Percentiles rank a stretch among this genome's conserved stretches.
phyloP scores from a whole-genome alignment of 768 basidiomycete species.

The Floccularia luteovirens region DNA sequence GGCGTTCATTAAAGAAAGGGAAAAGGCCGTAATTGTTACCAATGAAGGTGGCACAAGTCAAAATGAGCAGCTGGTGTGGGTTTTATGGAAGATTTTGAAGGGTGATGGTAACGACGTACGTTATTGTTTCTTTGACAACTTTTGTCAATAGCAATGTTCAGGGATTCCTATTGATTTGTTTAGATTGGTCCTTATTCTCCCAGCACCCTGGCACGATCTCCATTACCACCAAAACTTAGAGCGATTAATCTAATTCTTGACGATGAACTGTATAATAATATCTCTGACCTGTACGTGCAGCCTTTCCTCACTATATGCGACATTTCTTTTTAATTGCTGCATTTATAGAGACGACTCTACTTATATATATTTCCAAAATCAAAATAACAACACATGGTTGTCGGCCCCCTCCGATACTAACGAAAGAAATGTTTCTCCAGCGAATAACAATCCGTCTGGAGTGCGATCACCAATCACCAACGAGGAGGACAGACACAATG shows the following conservation, averaged over 20 bases:
- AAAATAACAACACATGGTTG: conserved; percentile 22
- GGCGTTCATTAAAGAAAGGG: conserved; percentile 63
- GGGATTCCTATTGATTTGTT: neutral
- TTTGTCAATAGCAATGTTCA: neutral
- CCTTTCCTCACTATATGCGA: neutral
- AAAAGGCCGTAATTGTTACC: conserved; percentile 47
- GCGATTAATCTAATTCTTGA: conserved; percentile 65
- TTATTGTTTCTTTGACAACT: conserved; percentile 8
- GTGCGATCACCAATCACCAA: conserved; percentile 22
- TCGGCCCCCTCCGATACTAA: conserved; percentile 35
- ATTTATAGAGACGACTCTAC: conserved; percentile 32
- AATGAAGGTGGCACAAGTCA: conserved; percentile 40
- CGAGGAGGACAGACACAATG: conserved; percentile 51
- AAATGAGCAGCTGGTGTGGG: conserved; percentile 80
- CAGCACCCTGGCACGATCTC: conserved; percentile 63
- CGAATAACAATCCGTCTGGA: conserved; percentile 6
- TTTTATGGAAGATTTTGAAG: conserved; percentile 79
- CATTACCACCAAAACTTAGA: conserved; percentile 68
- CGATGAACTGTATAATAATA: conserved; percentile 48
- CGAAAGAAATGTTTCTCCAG: conserved; percentile 6
- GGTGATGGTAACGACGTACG: conserved; percentile 78
- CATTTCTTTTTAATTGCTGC: neutral
- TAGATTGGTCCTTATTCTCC: conserved; percentile 83
- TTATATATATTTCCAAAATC: conserved; percentile 35
- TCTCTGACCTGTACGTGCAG: conserved; percentile 36